These are phyloP conservation scores for Smithsoniella earleae DNA, from an alignment of 163 green algal species.

Conservation along the genomic window DNA sequence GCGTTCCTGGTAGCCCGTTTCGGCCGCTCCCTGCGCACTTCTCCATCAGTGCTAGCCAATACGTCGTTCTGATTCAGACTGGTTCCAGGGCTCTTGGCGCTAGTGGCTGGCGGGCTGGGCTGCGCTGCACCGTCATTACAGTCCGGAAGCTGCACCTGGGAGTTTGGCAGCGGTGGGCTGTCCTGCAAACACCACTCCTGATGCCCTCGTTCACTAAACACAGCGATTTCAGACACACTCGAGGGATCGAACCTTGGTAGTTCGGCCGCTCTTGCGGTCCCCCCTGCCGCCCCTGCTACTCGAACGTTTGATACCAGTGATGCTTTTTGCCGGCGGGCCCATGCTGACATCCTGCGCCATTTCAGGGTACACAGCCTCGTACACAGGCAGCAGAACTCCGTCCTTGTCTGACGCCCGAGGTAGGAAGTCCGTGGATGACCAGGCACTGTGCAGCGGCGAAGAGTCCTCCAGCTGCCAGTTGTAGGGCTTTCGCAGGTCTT, in stretches of 20 bases:
- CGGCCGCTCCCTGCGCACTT: background rate
- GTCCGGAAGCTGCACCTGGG: too few species aligned
- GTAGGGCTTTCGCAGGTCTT: background rate
- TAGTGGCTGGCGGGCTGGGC: too few species aligned
- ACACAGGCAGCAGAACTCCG: background rate
- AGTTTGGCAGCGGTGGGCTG: too few species aligned
- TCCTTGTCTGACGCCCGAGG: constrained; percentile 22
- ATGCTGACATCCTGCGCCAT: background rate
- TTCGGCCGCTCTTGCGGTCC: background rate
- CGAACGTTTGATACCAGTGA: background rate
- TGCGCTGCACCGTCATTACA: too few species aligned
- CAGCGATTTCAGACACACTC: too few species aligned
- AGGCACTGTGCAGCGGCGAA: background rate
- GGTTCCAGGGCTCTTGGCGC: constrained; percentile 11
- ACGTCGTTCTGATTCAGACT: too few species aligned
- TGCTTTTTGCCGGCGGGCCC: background rate
- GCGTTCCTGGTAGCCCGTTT: constrained; percentile 16
- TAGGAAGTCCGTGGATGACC: constrained; percentile 14
- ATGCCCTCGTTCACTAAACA: too few species aligned
- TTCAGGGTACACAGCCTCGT: background rate
- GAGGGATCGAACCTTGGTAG: background rate
- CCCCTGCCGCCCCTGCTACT: constrained; percentile 7
- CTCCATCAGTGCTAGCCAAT: too few species aligned
- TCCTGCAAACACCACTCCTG: too few species aligned
- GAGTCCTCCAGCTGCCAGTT: background rate